phyloP scores from a whole-genome alignment of 495 filamentous ascomycete species.

The Hypoxylon fuscum region DNA sequence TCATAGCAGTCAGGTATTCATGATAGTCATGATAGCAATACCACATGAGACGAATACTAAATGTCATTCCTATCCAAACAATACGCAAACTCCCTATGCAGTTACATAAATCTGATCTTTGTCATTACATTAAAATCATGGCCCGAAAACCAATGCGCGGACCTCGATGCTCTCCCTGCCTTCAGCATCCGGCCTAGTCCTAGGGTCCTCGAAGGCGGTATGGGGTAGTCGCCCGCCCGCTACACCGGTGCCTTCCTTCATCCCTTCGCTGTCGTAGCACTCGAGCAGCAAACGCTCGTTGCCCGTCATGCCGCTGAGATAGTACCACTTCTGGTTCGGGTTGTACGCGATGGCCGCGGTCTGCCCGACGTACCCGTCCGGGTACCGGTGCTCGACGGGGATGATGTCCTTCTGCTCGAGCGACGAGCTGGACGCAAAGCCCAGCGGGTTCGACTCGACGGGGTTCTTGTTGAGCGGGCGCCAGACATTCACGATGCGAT shows the following conservation, averaged over 20 bases:
- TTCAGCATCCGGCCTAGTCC: constrained; percentile 66
- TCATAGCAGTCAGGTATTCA: no score
- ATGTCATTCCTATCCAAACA: neutral
- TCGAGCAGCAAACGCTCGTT: constrained; percentile 81
- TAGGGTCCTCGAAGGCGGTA: constrained; percentile 80
- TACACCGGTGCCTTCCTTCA: constrained; percentile 57
- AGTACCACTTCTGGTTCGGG: constrained; percentile 73
- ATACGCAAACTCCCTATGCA: neutral
- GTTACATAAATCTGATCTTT: neutral
- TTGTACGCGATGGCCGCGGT: constrained; percentile 76
- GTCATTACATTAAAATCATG: constrained; percentile 42
- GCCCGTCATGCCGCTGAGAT: constrained; percentile 79
- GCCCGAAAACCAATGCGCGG: constrained; percentile 82
- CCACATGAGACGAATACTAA: neutral
- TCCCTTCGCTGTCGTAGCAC: constrained; percentile 76
- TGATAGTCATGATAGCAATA: neutral
- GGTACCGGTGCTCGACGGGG: constrained; percentile 78
- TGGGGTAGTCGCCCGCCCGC: constrained; percentile 77
- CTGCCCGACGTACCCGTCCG: constrained; percentile 72
- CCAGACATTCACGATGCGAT: constrained; percentile 91
- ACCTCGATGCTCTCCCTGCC: constrained; percentile 87
- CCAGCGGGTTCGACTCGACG: constrained; percentile 74
- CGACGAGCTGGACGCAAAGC: constrained; percentile 69
- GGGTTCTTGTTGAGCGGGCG: constrained; percentile 74
- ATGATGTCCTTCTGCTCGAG: constrained; percentile 72